phyloP scores from a whole-genome alignment of 371 early-diverging fungal genomes.

The Apophysomyces ossiformis region DNA sequence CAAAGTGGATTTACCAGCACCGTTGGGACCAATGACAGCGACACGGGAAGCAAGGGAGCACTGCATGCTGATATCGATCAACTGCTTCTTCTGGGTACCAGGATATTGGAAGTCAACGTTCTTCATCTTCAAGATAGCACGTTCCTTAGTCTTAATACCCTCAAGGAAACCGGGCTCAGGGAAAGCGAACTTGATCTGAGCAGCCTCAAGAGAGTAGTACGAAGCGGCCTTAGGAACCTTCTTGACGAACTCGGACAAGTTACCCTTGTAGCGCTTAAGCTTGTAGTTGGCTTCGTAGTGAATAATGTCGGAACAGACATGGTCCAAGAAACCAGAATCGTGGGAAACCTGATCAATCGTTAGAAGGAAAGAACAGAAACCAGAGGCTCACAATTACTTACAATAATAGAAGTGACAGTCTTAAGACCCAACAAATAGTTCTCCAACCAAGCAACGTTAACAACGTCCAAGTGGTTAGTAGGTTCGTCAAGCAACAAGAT shows the following conservation, averaged over 20 bases:
- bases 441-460: constrained; percentile 83
- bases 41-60: constrained; percentile 72
- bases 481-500: constrained; percentile 90
- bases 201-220: constrained; percentile 68
- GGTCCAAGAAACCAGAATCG: constrained; percentile 88
- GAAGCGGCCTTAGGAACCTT: constrained; percentile 78
- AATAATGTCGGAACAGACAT: constrained; percentile 81
- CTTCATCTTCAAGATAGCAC: constrained; percentile 69
- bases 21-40: constrained; percentile 76
- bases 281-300: constrained; percentile 76
- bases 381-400: background rate
- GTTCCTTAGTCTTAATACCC: constrained; percentile 77
- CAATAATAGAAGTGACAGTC: constrained; percentile 80
- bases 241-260: constrained; percentile 83
- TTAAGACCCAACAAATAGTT: constrained; percentile 72
- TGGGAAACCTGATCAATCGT: constrained; percentile 62
- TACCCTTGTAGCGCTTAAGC: constrained; percentile 82
- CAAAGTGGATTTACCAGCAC: constrained; percentile 74
- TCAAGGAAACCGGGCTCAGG: constrained; percentile 76
- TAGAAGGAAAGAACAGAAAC: background rate
- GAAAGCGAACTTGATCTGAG: constrained; percentile 62
- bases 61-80: constrained; percentile 62
- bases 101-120: constrained; percentile 74
- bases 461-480: constrained; percentile 90
- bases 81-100: constrained; percentile 55